Percentiles rank a stretch among this genome's conserved stretches.
These are phyloP conservation scores for Rhexocercosporidium sp. DNA, from an alignment of 2,329 filamentous ascomycete genomes.

Conservation along the genomic window DNA sequence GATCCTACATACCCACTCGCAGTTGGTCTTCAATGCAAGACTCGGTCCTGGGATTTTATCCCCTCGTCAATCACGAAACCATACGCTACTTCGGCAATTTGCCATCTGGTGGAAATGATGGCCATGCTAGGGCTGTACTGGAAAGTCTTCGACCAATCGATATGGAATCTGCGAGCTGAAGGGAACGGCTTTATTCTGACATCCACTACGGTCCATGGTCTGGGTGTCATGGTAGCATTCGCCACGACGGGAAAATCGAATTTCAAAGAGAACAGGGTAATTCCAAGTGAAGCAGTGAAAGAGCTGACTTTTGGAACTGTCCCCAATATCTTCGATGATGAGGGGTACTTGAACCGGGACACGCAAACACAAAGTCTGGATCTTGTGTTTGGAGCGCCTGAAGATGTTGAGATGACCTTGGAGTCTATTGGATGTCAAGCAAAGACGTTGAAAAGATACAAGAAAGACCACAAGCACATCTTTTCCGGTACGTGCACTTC, in stretches of 20 bases:
- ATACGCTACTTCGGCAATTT: conserved; percentile 44
- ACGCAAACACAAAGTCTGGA: conserved; percentile 40
- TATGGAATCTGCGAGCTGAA: conserved; percentile 53
- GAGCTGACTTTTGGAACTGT: conserved; percentile 61
- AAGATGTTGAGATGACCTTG: conserved; percentile 58
- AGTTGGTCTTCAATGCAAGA: conserved; percentile 41
- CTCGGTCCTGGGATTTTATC: conserved; percentile 47
- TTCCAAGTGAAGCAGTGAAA: conserved; percentile 59
- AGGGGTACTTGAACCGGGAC: conserved; percentile 44
- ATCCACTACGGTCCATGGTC: conserved; percentile 47
- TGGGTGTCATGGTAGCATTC: conserved; percentile 61
- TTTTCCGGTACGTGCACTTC: conserved; percentile 35
- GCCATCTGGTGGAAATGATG: conserved; percentile 44
- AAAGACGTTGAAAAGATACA: conserved; percentile 52
- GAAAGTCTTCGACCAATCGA: conserved; percentile 60
- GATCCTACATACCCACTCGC: conserved; percentile 33
- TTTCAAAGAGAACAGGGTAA: conserved; percentile 56
- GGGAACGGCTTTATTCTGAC: conserved; percentile 45
- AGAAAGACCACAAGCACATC: conserved; percentile 40
- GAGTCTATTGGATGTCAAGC: conserved; percentile 59
- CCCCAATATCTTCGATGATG: conserved; percentile 58
- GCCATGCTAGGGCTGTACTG: conserved; percentile 56
- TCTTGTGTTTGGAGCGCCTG: conserved; percentile 54
- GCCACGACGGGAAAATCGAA: conserved; percentile 54
- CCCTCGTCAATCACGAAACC: conserved; percentile 45